Base-by-base conservation (phyloP, 2,329 filamentous ascomycete genomes). In the Penicillium sp. region DNA sequence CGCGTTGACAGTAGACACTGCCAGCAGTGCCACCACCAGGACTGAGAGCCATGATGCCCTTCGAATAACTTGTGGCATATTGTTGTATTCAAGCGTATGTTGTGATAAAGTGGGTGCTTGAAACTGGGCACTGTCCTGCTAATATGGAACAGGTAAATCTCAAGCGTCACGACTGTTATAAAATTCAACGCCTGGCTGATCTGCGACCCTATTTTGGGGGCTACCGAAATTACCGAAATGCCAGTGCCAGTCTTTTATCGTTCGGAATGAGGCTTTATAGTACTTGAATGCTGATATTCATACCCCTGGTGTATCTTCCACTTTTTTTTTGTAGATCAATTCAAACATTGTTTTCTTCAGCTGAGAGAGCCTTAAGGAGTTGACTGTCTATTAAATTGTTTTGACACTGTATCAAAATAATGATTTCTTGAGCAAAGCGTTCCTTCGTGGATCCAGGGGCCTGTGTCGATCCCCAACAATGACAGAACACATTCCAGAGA, bases 401-500 rank as follows among this genome's bases (percentile, higher is more conserved):
- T 50, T 50, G 17, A 19, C 13, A 13, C n/a, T 19, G 7, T 41
- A 25, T 7, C n/a, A n/a, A 19, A 41, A 17, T 15, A 4, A 17
- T 10, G 8, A 4, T n/a, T 15, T 25, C 2, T 9, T 23, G 9
- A 31, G 31, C 17, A 48, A 43, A 21, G 10, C 3, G 21, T 13
- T 17, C 40, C 7, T 49, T 46, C 7, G 27, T 43, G 41, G 50
- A 65, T 54, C 63, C 54, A 67, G 65, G 62, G 63, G 55, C 40
- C 15, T 38, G 21, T 25, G 58, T 41, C 31, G 54, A 56, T 55
- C 50, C 35, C 29, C 29, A 45, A 47, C 57, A 54, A 59, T 60
- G 56, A 47, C 55, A 59, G 4, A 29, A 27, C 43, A 38, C 63
- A 67, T 67, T 67, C 62, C 63, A 57, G 31, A 23, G 15, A 35